A percentile compares a stretch with the other conserved stretches of the same genome.
Conservation (phyloP, 345 rosid genomes). For the Populus tremula region DNA sequence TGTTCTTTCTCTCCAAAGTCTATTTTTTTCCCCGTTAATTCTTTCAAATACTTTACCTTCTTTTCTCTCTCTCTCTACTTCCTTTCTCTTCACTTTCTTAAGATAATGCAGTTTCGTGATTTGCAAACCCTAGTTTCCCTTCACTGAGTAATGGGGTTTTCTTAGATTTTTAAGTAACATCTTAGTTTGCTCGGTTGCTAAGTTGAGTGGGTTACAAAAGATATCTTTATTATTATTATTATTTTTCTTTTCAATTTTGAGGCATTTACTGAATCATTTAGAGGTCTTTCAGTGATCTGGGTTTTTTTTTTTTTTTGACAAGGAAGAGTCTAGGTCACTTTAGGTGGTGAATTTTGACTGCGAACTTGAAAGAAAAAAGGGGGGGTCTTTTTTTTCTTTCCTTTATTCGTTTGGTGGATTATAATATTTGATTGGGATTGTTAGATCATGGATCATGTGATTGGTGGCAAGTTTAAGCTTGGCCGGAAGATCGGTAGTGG, state of each 20-base stretch:
- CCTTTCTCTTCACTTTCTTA: not conserved
- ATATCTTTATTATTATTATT: not conserved
- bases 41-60: not conserved
- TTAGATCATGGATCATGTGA: conserved; percentile 49
- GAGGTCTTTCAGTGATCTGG: conserved; percentile 23
- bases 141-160: conserved; percentile 23
- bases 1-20: not conserved
- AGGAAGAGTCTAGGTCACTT: conserved; percentile 19
- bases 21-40: conserved; percentile 1
- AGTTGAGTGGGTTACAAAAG: not conserved
- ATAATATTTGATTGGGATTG: not conserved
- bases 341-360: conserved; percentile 24
- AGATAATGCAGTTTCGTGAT: conserved; percentile 26
- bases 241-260: not conserved
- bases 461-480: conserved; percentile 84
- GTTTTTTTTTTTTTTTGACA: conserved; percentile 8
- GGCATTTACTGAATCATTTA: not conserved
- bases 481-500: conserved; percentile 97
- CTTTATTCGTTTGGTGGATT: not conserved
- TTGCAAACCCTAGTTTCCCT: not conserved
- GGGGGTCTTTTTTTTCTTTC: not conserved
- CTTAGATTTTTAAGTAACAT: conserved; percentile 23
- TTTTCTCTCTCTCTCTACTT: not conserved
- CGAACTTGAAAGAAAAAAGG: not conserved
- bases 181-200: conserved; percentile 9